Percentiles rank a stretch among this genome's conserved stretches.
phyloP scores from a whole-genome alignment of 306 rosid genomes.

The Cicer bijugum region DNA sequence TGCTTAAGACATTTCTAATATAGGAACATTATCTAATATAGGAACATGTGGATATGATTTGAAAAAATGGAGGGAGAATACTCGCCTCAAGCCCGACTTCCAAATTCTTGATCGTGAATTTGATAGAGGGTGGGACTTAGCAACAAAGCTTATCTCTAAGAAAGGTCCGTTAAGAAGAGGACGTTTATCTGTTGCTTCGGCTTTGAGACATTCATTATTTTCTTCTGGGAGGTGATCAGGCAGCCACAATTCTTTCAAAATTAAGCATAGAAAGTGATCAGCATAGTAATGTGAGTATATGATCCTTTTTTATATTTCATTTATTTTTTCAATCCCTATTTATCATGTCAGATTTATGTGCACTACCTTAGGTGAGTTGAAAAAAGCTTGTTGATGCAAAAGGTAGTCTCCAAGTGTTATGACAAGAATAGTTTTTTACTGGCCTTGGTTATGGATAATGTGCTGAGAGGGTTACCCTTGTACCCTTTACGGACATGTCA shows the following conservation, averaged over 20 bases:
- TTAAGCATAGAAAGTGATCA: constrained; percentile 62
- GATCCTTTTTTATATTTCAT: constrained; percentile 6
- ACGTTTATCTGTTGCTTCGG: not conserved
- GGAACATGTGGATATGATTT: too few relatives aligned
- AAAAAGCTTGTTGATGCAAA: not conserved
- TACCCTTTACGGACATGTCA: too few relatives aligned
- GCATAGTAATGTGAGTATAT: constrained; percentile 42
- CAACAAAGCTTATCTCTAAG: too few relatives aligned
- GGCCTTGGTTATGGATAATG: not conserved
- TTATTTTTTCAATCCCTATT: not conserved
- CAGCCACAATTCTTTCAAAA: constrained; percentile 87
- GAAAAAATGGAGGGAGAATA: too few relatives aligned
- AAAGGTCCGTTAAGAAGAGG: too few relatives aligned
- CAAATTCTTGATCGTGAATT: too few relatives aligned
- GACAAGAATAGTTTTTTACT: not conserved
- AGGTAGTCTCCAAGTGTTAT: constrained; percentile 1
- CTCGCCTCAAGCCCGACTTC: too few relatives aligned
- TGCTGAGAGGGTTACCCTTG: not conserved
- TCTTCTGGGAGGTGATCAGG: constrained; percentile 89
- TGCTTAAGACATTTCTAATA: too few relatives aligned
- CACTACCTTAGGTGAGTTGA: constrained; percentile 13
- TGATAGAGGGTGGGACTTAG: too few relatives aligned
- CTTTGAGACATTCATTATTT: constrained; percentile 89
- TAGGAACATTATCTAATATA: too few relatives aligned
- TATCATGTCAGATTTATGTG: not conserved